Evolutionary conservation across 495 filamentous ascomycete species (phyloP).

Genomic region (Tuber calosporum): DNA sequence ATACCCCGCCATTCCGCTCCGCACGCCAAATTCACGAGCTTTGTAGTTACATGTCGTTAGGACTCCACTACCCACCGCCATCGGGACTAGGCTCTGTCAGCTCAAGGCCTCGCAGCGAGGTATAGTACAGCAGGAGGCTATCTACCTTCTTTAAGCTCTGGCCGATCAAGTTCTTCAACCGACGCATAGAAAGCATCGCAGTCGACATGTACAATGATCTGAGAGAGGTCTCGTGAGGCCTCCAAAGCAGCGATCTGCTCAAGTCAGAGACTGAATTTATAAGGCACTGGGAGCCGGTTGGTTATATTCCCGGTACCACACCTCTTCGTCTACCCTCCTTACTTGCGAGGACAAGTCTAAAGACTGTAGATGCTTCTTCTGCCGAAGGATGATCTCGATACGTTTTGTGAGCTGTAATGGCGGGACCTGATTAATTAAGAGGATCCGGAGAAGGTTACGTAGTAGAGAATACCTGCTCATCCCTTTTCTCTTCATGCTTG

Average conservation of each 20-base stretch:
- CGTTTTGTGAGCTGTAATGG: slow-evolving; percentile 63
- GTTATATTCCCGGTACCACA: slow-evolving; percentile 9
- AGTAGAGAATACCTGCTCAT: slow-evolving; percentile 48
- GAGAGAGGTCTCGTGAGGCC: slow-evolving; percentile 67
- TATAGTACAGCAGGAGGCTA: not conserved
- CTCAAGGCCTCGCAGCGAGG: not conserved
- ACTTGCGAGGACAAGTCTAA: slow-evolving; percentile 66
- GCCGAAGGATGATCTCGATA: slow-evolving; percentile 69
- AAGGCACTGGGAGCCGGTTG: not conserved
- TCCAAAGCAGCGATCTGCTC: slow-evolving; percentile 64
- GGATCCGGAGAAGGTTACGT: not conserved
- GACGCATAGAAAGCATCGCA: slow-evolving; percentile 98
- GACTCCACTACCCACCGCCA: slow-evolving; percentile 89
- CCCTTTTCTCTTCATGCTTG: slow-evolving; percentile 76
- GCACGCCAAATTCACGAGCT: slow-evolving; percentile 79
- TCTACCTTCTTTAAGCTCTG: slow-evolving; percentile 64
- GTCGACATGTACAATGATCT: slow-evolving; percentile 83
- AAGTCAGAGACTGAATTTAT: not conserved
- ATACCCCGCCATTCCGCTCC: slow-evolving; percentile 92
- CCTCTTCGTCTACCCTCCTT: slow-evolving; percentile 68
- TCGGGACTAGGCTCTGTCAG: slow-evolving; percentile 53
- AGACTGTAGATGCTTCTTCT: slow-evolving; percentile 68
- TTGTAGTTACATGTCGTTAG: slow-evolving; percentile 93
- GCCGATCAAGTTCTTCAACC: slow-evolving; percentile 85
- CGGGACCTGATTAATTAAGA: not conserved